Percentiles rank a stretch among this genome's conserved stretches.
Evolutionary conservation across 2,329 filamentous ascomycete species (phyloP).

Genomic region (Lasiodiplodia hormozganensis): DNA sequence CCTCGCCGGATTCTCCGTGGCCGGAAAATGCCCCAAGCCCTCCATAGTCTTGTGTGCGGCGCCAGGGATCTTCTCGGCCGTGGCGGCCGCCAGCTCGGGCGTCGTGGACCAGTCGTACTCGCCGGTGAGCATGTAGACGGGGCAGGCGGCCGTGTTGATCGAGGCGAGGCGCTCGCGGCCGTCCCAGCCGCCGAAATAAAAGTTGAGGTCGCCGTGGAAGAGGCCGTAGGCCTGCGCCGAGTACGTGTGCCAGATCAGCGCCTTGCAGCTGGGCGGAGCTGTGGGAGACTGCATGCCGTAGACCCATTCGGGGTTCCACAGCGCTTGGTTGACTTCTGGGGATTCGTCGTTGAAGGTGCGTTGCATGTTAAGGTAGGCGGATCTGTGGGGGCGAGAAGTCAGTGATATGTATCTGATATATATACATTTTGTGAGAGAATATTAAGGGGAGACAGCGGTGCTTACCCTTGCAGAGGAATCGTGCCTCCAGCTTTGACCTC

Average conservation of each 20-base stretch:
- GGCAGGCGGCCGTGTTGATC: slow-evolving; percentile 58
- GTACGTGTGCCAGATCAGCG: slow-evolving; percentile 59
- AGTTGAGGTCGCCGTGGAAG: slow-evolving; percentile 60
- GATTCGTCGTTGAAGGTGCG: slow-evolving; percentile 55
- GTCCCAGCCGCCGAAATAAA: slow-evolving; percentile 60
- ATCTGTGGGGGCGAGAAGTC: slow-evolving; percentile 33
- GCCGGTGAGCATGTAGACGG: slow-evolving; percentile 59
- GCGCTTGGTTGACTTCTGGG: slow-evolving; percentile 55
- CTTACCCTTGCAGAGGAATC: slow-evolving; percentile 55
- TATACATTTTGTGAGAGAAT: neutral
- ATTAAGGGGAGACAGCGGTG: neutral
- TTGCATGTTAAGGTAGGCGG: slow-evolving; percentile 52
- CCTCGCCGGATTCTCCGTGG: slow-evolving; percentile 52
- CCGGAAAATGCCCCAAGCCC: slow-evolving; percentile 56
- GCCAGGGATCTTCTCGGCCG: slow-evolving; percentile 56
- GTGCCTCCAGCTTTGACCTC: slow-evolving; percentile 56
- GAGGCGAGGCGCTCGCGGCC: slow-evolving; percentile 51
- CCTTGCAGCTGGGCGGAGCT: slow-evolving; percentile 53
- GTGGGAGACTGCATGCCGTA: slow-evolving; percentile 59
- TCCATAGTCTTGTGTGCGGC: slow-evolving; percentile 55
- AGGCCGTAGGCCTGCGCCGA: slow-evolving; percentile 59
- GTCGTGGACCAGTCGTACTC: slow-evolving; percentile 59
- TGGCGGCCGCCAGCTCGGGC: slow-evolving; percentile 54
- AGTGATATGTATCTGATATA: neutral
- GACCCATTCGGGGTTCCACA: slow-evolving; percentile 58